Conservation (phyloP, 1,284 basidiomycete genomes). For the Dichomitus squalens region DNA sequence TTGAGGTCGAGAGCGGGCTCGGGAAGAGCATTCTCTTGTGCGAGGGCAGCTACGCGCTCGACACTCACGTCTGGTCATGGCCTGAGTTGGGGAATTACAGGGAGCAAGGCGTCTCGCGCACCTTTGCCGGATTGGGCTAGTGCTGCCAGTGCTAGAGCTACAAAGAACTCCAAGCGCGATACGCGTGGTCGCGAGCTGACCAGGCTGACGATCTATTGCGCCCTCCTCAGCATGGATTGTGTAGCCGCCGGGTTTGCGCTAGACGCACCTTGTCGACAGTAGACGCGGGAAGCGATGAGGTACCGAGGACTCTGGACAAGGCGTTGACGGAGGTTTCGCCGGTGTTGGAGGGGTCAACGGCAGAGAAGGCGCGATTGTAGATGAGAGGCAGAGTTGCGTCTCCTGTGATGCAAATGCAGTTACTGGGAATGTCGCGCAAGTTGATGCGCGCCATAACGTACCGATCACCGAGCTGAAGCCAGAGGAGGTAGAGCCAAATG, state of each 20-base stretch:
- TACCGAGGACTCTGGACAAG: conserved; percentile 75
- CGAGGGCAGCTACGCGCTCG: conserved; percentile 76
- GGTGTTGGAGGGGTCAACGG: conserved; percentile 65
- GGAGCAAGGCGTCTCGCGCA: conserved; percentile 26
- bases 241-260: no score
- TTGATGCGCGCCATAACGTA: conserved; percentile 30
- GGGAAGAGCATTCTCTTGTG: conserved; percentile 72
- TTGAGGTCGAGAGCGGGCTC: conserved; percentile 67
- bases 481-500: conserved; percentile 43
- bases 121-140: conserved; percentile 83
- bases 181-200: conserved; percentile 78
- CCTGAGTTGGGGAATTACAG: background rate
- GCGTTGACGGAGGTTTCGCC: conserved; percentile 83
- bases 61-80: conserved; percentile 67
- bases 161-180: conserved; percentile 85
- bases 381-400: conserved; percentile 80
- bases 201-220: conserved; percentile 74
- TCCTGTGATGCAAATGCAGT: conserved; percentile 39
- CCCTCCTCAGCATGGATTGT: background rate
- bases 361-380: conserved; percentile 74
- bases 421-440: background rate
- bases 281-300: conserved; percentile 76
- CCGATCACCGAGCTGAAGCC: conserved; percentile 74
- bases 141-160: conserved; percentile 83
- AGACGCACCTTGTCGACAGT: conserved; percentile 75